Percentiles rank a stretch among this genome's conserved stretches.
phyloP scores from a whole-genome alignment of 2,329 filamentous ascomycete species.

The Tympanopsis confertula region DNA sequence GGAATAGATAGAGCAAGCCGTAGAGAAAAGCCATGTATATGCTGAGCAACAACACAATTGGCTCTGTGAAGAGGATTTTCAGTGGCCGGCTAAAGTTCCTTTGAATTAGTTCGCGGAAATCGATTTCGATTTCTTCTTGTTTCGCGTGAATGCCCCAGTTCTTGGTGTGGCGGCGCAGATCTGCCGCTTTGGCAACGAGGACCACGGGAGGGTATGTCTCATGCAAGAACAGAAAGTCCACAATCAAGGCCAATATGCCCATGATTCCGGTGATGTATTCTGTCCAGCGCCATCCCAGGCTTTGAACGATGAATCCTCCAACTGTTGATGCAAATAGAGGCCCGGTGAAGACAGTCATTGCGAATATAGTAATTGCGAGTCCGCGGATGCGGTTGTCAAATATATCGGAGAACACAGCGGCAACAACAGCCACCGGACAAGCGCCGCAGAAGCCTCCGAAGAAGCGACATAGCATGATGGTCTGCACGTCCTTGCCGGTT shows the following conservation, averaged over 20 bases:
- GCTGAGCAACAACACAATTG: conserved; percentile 31
- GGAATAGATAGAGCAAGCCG: conserved; percentile 47
- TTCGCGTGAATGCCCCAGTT: conserved; percentile 26
- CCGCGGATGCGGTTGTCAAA: conserved; percentile 22
- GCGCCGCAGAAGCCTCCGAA: conserved; percentile 36
- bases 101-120: conserved; percentile 21
- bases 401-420: conserved; percentile 30
- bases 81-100: conserved; percentile 20
- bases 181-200: conserved; percentile 18
- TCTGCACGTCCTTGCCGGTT: conserved; percentile 30
- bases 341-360: conserved; percentile 29
- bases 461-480: conserved; percentile 35
- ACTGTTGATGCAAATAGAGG: conserved; percentile 30
- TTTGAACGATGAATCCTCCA: conserved; percentile 26
- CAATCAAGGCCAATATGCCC: conserved; percentile 22
- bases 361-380: conserved; percentile 24
- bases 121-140: conserved; percentile 25
- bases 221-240: conserved; percentile 25
- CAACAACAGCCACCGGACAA: conserved; percentile 28
- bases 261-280: conserved; percentile 29
- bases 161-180: conserved; percentile 21
- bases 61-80: conserved; percentile 28
- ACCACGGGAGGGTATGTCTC: conserved; percentile 33
- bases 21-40: conserved; percentile 37
- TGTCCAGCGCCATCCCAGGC: conserved; percentile 33